Base-by-base conservation (phyloP, 768 basidiomycete species). In the Kwoniella bestiolae region DNA sequence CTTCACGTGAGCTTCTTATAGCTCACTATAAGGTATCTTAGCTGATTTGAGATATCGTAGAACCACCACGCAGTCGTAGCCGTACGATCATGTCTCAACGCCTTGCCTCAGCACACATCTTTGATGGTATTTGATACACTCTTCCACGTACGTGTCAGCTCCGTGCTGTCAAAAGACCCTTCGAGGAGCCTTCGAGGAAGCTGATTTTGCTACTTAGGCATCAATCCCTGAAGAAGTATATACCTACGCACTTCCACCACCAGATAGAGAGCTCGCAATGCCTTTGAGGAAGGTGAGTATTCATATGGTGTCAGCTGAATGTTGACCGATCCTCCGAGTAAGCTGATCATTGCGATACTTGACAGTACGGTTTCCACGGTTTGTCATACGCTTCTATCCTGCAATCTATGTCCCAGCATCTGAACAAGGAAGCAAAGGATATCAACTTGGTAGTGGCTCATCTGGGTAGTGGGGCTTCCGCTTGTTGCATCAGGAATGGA, bases 121-220 rank as follows among this genome's bases (percentile, higher is more conserved):
- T 85, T 94, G 55, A 90, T 92, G 0, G 91, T 89, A 74, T 96
- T 95, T 76, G 93, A 96, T 80, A 91, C 92, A 0, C 85, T 90
- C 4, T 82, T 81, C 67, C 76, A 80, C 56, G 75, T 77, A 49
- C 61, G 73, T 58, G 34, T 55, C 29, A 25, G 3, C 29, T 28
- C n/a, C n/a, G n/a, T n/a, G n/a, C n/a, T n/a, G n/a, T n/a, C n/a
- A n/a, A n/a, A n/a, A n/a, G n/a, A n/a, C n/a, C n/a, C n/a, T n/a
- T n/a, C n/a, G n/a, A n/a, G n/a, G n/a, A n/a, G n/a, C n/a, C n/a
- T n/a, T n/a, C n/a, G n/a, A n/a, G n/a, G n/a, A 55, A 34, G 41
- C 62, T 56, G 53, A 56, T 31, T 28, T 21, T 14, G 26, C 29
- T 12, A 4, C 14, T 52, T 38, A 95, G 80, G 84, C 84, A 51